Evolutionary conservation across 2,329 filamentous ascomycete genomes (phyloP).

Genomic region (Clonostachys rhizophaga): DNA sequence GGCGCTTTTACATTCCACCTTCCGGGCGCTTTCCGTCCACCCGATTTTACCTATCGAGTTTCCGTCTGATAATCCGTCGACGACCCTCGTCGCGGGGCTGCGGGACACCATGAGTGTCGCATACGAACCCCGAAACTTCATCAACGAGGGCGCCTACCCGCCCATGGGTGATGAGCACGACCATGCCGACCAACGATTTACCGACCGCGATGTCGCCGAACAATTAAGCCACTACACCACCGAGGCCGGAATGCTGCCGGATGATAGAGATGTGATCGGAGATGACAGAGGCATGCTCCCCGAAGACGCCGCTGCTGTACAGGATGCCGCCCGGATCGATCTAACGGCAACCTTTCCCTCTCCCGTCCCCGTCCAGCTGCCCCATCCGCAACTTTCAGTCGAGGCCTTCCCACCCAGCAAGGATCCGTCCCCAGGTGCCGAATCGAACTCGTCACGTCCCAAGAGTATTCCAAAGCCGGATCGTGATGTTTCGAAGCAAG

Average conservation of each 20-base stretch:
- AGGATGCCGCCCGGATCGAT: conserved; percentile 30
- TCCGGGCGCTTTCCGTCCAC: not conserved
- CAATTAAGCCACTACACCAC: conserved; percentile 37
- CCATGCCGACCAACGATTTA: conserved; percentile 32
- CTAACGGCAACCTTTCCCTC: conserved; percentile 27
- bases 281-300: conserved; percentile 20
- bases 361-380: conserved; percentile 21
- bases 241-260: conserved; percentile 27
- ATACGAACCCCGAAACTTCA: conserved; percentile 43
- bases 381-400: conserved; percentile 21
- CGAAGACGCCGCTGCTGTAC: conserved; percentile 26
- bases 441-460: conserved; percentile 30
- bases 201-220: conserved; percentile 35
- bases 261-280: conserved; percentile 27
- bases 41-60: not conserved
- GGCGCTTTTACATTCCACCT: not conserved
- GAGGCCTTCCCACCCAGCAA: conserved; percentile 18
- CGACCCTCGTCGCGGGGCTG: conserved; percentile 1
- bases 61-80: not conserved
- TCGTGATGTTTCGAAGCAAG: conserved; percentile 55
- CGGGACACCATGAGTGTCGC: conserved; percentile 41
- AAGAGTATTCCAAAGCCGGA: conserved; percentile 57
- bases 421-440: conserved; percentile 21
- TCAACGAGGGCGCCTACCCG: conserved; percentile 42
- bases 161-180: conserved; percentile 39